phyloP scores from a whole-genome alignment of 2,329 filamentous ascomycete species.

The Microsporum audouinii region DNA sequence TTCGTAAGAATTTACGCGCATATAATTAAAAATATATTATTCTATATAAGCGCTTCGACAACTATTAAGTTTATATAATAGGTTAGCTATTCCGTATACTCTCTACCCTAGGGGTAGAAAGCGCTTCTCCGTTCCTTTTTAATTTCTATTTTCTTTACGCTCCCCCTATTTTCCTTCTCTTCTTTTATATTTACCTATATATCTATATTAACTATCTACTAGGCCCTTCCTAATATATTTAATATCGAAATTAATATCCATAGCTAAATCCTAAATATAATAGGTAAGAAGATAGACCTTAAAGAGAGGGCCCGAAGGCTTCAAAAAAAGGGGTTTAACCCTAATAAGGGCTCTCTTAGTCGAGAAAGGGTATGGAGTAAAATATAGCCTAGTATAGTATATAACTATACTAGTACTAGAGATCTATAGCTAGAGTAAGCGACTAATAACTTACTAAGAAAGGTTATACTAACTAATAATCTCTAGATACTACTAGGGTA shows the following conservation, averaged over 20 bases:
- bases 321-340: not conserved
- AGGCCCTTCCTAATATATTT: not conserved
- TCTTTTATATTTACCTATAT: not conserved
- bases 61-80: not conserved
- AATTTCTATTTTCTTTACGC: not conserved
- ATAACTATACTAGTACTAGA: not conserved
- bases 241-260: not conserved
- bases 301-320: constrained; percentile 9
- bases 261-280: constrained; percentile 1
- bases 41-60: not conserved
- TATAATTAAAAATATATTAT: not conserved
- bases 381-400: not conserved
- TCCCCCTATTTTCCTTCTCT: not conserved
- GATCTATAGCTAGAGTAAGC: not conserved
- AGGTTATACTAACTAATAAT: not conserved
- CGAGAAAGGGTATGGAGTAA: not conserved
- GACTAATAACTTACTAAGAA: not conserved
- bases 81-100: not conserved
- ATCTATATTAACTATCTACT: not conserved
- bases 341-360: not conserved
- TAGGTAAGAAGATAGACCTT: constrained; percentile 10
- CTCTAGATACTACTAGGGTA: not conserved
- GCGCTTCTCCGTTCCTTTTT: not conserved
- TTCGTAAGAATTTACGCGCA: not conserved
- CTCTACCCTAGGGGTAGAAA: not conserved